Evolutionary conservation across 2,329 filamentous ascomycete genomes (phyloP).

Genomic region (Xylaria sp.): DNA sequence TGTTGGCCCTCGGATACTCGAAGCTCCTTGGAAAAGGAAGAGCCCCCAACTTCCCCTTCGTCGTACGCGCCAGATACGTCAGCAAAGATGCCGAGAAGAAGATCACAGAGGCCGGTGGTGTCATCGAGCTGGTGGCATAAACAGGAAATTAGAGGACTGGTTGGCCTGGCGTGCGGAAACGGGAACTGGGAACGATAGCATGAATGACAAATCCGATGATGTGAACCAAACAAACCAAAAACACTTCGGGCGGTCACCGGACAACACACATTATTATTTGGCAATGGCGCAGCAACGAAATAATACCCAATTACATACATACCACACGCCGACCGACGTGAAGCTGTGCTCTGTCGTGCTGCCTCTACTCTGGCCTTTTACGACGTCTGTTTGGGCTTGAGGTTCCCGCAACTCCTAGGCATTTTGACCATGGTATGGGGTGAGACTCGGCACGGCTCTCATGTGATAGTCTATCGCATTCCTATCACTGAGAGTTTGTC

Average conservation of each 20-base stretch:
- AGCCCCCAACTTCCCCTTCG: slow-evolving; percentile 89
- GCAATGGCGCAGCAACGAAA: slow-evolving; percentile 33
- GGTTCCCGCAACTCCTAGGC: neutral
- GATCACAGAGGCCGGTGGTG: slow-evolving; percentile 97
- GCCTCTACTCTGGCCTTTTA: neutral
- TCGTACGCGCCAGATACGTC: slow-evolving; percentile 95
- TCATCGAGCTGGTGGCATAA: slow-evolving; percentile 44
- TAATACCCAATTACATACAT: slow-evolving; percentile 35
- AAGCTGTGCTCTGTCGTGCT: slow-evolving; percentile 19
- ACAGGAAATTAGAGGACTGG: slow-evolving; percentile 6
- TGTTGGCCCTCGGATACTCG: slow-evolving; percentile 95
- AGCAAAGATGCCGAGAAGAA: slow-evolving; percentile 97
- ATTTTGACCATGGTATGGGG: neutral
- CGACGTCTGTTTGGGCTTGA: neutral
- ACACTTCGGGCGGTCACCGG: slow-evolving; percentile 28
- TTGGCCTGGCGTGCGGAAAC: slow-evolving; percentile 25
- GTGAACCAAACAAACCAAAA: slow-evolving; percentile 19
- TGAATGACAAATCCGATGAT: slow-evolving; percentile 37
- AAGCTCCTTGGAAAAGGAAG: slow-evolving; percentile 99
- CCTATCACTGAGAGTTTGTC: neutral
- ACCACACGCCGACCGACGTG: slow-evolving; percentile 25
- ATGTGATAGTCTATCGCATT: slow-evolving; percentile 1
- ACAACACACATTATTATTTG: slow-evolving; percentile 28
- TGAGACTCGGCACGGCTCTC: neutral
- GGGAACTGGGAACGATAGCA: slow-evolving; percentile 38